Evolutionary conservation across 257 asterid species (phyloP).

Genomic region (Capsicum rhomboideum): DNA sequence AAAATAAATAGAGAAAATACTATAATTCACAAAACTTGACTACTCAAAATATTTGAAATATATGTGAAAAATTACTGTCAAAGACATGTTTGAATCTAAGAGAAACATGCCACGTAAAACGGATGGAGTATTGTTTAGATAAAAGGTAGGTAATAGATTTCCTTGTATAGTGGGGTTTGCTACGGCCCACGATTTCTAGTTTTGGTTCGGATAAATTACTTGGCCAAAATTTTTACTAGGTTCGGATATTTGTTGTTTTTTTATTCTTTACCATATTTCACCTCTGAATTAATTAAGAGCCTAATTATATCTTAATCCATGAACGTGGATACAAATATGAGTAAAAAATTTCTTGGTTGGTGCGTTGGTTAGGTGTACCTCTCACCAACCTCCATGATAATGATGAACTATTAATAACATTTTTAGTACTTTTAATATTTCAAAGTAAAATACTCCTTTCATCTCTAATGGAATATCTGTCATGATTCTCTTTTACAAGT

Average conservation of each 20-base stretch:
- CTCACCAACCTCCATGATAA: conserved; percentile 29
- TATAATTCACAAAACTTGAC: too few species aligned
- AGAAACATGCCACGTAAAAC: too few species aligned
- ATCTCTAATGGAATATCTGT: not conserved
- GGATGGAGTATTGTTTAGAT: too few species aligned
- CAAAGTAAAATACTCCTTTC: not conserved
- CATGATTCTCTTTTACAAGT: not conserved
- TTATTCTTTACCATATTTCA: not conserved
- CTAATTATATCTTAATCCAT: not conserved
- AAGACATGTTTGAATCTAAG: too few species aligned
- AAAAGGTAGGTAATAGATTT: not conserved
- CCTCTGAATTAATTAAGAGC: not conserved
- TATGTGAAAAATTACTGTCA: too few species aligned
- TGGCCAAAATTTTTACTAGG: not conserved
- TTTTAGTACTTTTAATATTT: not conserved
- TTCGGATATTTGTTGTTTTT: conserved; percentile 8
- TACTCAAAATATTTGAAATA: too few species aligned
- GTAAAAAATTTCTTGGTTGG: not conserved
- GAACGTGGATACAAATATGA: conserved; percentile 4
- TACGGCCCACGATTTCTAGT: conserved; percentile 6
- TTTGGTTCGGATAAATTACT: conserved; percentile 11
- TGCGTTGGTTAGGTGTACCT: conserved; percentile 15
- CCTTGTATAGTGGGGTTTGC: not conserved
- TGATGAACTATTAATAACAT: conserved; percentile 5
- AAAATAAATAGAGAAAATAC: too few species aligned